These are phyloP conservation scores for Kernera saxatilis DNA, from an alignment of 345 rosid genomes.

Conservation along the genomic window DNA sequence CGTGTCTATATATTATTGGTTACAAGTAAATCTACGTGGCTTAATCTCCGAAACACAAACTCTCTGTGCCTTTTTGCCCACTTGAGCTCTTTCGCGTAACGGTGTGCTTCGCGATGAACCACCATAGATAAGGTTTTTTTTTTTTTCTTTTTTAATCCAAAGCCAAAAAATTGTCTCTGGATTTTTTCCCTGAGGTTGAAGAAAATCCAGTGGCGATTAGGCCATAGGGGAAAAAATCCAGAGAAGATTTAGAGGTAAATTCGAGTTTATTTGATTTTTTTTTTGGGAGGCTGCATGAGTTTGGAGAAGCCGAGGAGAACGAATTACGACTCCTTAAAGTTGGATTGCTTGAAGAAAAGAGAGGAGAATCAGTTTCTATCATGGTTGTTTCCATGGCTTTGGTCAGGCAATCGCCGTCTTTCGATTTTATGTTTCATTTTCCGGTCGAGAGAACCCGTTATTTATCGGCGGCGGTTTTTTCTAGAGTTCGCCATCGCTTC, in stretches of 20 bases:
- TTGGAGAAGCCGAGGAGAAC: constrained; percentile 20
- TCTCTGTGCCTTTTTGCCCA: not conserved
- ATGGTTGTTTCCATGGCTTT: constrained; percentile 47
- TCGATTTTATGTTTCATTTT: constrained; percentile 23
- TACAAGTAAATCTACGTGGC: constrained; percentile 17
- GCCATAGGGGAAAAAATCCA: not conserved
- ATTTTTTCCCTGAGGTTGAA: not conserved
- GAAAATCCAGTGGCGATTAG: not conserved
- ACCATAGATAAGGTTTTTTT: constrained; percentile 30
- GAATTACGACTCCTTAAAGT: constrained; percentile 33
- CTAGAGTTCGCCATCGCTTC: constrained; percentile 54
- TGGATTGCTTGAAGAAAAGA: constrained; percentile 35
- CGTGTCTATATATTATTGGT: constrained; percentile 22
- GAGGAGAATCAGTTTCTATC: not conserved
- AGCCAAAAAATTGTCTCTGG: not conserved
- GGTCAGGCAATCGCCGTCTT: constrained; percentile 35
- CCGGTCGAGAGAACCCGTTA: constrained; percentile 31
- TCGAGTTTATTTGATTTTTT: not conserved
- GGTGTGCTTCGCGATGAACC: constrained; percentile 26
- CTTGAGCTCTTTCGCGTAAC: constrained; percentile 14
- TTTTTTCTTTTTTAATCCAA: not conserved
- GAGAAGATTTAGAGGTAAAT: not conserved
- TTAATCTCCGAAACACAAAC: constrained; percentile 29
- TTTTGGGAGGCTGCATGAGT: constrained; percentile 54
- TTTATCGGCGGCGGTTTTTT: constrained; percentile 36